Conservation (phyloP, 306 rosid genomes). For the Sophora flavescens region DNA sequence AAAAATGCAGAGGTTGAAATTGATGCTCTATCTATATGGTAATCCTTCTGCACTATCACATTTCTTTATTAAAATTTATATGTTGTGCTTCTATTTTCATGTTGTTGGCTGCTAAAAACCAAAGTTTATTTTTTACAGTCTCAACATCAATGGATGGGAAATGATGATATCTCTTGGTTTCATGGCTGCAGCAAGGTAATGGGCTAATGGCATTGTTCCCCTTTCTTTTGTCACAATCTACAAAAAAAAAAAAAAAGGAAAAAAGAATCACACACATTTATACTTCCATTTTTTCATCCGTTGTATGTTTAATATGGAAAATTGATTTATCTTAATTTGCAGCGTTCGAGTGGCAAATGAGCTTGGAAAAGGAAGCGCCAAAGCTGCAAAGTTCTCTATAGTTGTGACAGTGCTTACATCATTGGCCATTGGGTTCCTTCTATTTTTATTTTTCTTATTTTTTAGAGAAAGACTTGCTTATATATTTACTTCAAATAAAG, state of each 20-base stretch:
- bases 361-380: slow-evolving; percentile 61
- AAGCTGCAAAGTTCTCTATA: slow-evolving; percentile 58
- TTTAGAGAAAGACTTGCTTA: slow-evolving; percentile 55
- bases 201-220: neutral
- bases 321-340: neutral
- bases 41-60: slow-evolving; percentile 32
- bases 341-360: slow-evolving; percentile 70
- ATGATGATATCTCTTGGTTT: slow-evolving; percentile 67
- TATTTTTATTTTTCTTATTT: slow-evolving; percentile 51
- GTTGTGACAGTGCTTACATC: slow-evolving; percentile 53
- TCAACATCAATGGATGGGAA: slow-evolving; percentile 69
- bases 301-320: neutral
- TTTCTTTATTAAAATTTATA: neutral
- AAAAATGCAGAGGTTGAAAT: slow-evolving; percentile 55
- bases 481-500: slow-evolving; percentile 49
- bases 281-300: no score
- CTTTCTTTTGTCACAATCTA: neutral
- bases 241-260: no score
- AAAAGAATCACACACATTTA: no score
- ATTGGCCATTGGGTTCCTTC: slow-evolving; percentile 44
- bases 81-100: neutral
- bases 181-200: slow-evolving; percentile 59
- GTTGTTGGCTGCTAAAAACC: neutral
- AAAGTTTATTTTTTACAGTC: slow-evolving; percentile 42
- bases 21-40: slow-evolving; percentile 69